A percentile compares a stretch with the other conserved stretches of the same genome.
phyloP scores from a whole-genome alignment of 768 basidiomycete genomes.

The Termitomyces sp. region DNA sequence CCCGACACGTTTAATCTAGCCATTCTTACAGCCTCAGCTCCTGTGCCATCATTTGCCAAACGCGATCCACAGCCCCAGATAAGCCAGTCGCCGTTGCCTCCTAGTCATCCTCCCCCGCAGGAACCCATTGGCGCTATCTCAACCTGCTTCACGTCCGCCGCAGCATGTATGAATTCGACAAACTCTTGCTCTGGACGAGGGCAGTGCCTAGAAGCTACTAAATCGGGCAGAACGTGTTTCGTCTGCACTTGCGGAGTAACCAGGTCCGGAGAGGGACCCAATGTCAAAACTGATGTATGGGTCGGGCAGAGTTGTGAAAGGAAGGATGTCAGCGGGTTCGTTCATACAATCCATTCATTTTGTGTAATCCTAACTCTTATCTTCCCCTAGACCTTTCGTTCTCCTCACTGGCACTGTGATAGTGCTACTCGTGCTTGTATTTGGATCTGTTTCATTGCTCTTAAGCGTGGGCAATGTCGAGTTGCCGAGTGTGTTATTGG shows the following conservation, averaged over 20 bases:
- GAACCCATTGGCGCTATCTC: constrained; percentile 59
- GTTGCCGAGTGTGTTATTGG: constrained; percentile 74
- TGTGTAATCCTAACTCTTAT: constrained; percentile 10
- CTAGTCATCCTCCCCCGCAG: constrained; percentile 39
- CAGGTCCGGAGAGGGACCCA: constrained; percentile 47
- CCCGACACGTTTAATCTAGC: constrained; percentile 44
- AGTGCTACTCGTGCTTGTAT: constrained; percentile 60
- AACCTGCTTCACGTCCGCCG: constrained; percentile 57
- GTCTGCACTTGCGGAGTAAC: constrained; percentile 52
- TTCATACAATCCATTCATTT: constrained; percentile 17
- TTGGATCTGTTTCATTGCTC: constrained; percentile 67
- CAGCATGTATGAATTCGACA: constrained; percentile 62
- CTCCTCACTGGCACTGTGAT: constrained; percentile 70
- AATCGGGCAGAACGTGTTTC: constrained; percentile 56
- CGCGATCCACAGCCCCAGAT: constrained; percentile 40
- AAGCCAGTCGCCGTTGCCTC: constrained; percentile 47
- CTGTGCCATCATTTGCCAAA: constrained; percentile 26
- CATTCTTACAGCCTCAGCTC: constrained; percentile 47
- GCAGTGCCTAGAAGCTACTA: constrained; percentile 57
- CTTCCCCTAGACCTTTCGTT: constrained; percentile 60
- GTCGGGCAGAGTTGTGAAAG: constrained; percentile 75
- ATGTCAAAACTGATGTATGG: constrained; percentile 65
- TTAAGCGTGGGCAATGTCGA: constrained; percentile 58
- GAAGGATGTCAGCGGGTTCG: constrained; percentile 79
- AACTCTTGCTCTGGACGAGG: constrained; percentile 70